A percentile compares a stretch with the other conserved stretches of the same genome.
These are phyloP conservation scores for Fraxinus quadrangulata DNA, from an alignment of 257 asterid species.

Conservation along the genomic window DNA sequence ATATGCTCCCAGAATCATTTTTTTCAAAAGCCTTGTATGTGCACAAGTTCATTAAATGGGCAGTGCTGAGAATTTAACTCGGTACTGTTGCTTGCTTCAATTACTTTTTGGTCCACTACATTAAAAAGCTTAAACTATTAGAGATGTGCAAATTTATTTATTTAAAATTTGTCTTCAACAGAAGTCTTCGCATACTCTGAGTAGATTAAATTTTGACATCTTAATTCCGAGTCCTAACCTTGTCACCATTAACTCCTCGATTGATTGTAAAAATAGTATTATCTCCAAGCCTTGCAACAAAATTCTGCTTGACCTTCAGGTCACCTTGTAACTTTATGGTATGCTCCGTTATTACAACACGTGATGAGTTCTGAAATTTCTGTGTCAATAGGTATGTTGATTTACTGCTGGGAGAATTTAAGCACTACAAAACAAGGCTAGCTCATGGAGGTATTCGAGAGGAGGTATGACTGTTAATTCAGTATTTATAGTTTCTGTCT, in stretches of 20 bases:
- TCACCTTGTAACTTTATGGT: too few species aligned
- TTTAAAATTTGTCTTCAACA: neutral
- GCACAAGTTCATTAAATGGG: neutral
- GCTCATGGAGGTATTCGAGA: conserved; percentile 81
- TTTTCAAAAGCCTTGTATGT: neutral
- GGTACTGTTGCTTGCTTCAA: neutral
- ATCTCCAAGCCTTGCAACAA: neutral
- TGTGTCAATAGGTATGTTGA: conserved; percentile 80
- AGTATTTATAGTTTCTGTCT: conserved; percentile 7
- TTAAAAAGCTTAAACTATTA: neutral
- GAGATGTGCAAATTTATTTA: neutral
- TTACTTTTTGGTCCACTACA: neutral
- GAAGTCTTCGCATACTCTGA: neutral
- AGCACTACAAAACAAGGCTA: conserved; percentile 95
- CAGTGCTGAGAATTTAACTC: neutral
- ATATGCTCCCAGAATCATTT: neutral
- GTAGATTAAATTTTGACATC: neutral
- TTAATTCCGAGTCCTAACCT: neutral
- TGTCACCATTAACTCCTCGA: neutral
- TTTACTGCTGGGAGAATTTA: conserved; percentile 92
- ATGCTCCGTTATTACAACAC: neutral
- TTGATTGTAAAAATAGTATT: neutral
- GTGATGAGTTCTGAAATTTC: conserved; percentile 14
- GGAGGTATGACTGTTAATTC: conserved; percentile 59
- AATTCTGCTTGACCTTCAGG: neutral